Base-by-base conservation (phyloP, 2,329 filamentous ascomycete genomes). In the Penicillium sp. region DNA sequence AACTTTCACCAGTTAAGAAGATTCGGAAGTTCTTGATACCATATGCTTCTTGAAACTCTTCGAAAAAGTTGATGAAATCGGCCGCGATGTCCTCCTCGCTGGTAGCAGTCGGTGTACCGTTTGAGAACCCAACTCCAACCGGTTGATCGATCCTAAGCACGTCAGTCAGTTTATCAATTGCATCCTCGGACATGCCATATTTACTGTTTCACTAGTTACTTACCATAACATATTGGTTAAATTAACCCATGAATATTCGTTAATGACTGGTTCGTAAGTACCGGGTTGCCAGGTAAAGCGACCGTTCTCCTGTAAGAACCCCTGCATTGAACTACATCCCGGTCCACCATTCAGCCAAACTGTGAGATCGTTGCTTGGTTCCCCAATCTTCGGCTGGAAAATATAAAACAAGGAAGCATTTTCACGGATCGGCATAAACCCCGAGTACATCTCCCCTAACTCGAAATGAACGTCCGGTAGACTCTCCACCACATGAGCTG, bases 171-270 rank as follows among this genome's bases (percentile, higher is more conserved):
- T 18, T 37, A 14, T 42, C 14, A 16, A 9, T 26, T 26, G 29
- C n/a, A 11, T 11, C 7, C 20, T 22, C 4, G 5, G 24, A 5
- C 7, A 18, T 32, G 14, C 14, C 32, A 34, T 7, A 7, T 5
- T 11, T n/a, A 11, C 8, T 6, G n/a, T 42, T 26, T 42, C 8
- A 40, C 18, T 34, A 26, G 20, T 5, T 2, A 68, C 89, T 6
- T 89, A 80, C 83, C 86, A 94, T 44, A 94, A 76, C 66, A 92
- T 83, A 71, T 92, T 91, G 50, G 89, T 89, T 32, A 93, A 73
- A 48, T 88, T 88, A 60, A 84, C 83, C 88, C 88, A 92, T 14
- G 82, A 82, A 75, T 87, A 92, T 0, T 82, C 79, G 67, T 92
- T 92, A 43, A 77, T 74, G 0, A 85, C 79, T 0, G 89, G 88